Conservation (phyloP, 805 yeast species). For the Starmerella vaccinii region DNA sequence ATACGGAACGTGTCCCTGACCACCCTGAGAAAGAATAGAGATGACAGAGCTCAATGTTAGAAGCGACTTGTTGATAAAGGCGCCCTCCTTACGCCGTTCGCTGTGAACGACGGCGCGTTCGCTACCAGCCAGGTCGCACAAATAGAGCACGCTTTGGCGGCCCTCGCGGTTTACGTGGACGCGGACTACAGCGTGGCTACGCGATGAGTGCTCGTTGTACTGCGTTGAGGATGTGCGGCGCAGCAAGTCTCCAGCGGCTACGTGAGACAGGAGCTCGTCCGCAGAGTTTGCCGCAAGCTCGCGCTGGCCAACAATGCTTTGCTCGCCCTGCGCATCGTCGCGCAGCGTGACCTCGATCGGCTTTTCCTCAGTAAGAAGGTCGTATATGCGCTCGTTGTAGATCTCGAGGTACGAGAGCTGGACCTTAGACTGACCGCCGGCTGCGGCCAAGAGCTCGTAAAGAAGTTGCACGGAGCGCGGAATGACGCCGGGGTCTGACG, state of each 20-base stretch:
- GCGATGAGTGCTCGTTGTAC: slow-evolving; percentile 72
- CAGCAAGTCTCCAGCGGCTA: slow-evolving; percentile 59
- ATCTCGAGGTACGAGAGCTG: slow-evolving; percentile 71
- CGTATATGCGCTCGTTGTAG: slow-evolving; percentile 78
- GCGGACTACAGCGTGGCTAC: slow-evolving; percentile 85
- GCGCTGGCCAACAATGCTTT: slow-evolving; percentile 62
- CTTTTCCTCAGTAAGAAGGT: slow-evolving; percentile 40
- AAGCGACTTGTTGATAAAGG: slow-evolving; percentile 82
- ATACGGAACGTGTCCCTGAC: slow-evolving; percentile 68
- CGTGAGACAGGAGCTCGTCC: slow-evolving; percentile 49
- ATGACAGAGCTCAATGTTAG: slow-evolving; percentile 89
- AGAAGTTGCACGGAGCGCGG: slow-evolving; percentile 54
- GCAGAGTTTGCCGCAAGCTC: slow-evolving; percentile 49
- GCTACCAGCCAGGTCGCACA: slow-evolving; percentile 96
- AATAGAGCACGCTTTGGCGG: slow-evolving; percentile 54
- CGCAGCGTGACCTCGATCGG: slow-evolving; percentile 50
- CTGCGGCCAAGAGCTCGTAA: slow-evolving; percentile 33
- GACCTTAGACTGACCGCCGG: slow-evolving; percentile 31
- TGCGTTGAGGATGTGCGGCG: slow-evolving; percentile 84
- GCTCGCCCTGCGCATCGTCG: slow-evolving; percentile 65
- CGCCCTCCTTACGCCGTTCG: slow-evolving; percentile 87
- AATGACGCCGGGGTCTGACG: slow-evolving; percentile 53
- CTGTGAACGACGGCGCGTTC: slow-evolving; percentile 66
- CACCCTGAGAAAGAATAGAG: slow-evolving; percentile 51
- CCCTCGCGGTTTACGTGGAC: slow-evolving; percentile 41